These are phyloP conservation scores for Salvia miltiorrhiza DNA, from an alignment of 257 asterid genomes.

Conservation along the genomic window DNA sequence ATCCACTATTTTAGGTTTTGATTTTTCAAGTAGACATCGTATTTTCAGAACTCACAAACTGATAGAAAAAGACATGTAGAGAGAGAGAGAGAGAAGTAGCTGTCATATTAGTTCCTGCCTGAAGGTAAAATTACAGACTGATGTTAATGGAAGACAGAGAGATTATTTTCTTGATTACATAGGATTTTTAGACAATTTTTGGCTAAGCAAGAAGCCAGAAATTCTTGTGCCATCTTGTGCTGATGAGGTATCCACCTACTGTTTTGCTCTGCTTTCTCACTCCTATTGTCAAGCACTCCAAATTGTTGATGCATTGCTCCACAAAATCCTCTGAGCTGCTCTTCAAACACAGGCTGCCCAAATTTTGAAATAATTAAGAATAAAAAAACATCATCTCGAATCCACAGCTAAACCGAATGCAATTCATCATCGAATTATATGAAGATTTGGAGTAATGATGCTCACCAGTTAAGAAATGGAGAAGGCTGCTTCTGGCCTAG, in stretches of 20 bases:
- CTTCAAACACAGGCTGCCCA: slow-evolving; percentile 53
- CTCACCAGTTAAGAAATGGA: slow-evolving; percentile 51
- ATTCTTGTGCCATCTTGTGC: slow-evolving; percentile 91
- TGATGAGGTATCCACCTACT: slow-evolving; percentile 85
- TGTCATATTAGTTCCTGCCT: slow-evolving; percentile 8
- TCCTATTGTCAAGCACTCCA: slow-evolving; percentile 89
- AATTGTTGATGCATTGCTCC: slow-evolving; percentile 57
- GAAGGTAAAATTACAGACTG: slow-evolving; percentile 2
- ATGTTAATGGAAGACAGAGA: slow-evolving; percentile 6
- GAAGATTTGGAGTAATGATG: background rate
- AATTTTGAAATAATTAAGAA: background rate
- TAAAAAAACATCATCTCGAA: background rate
- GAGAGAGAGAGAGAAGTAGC: background rate
- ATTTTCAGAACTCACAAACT: background rate
- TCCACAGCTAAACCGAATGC: too few relatives aligned
- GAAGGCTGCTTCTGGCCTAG: slow-evolving; percentile 75
- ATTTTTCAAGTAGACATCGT: too few relatives aligned
- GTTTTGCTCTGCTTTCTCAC: slow-evolving; percentile 78
- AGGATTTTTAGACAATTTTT: background rate
- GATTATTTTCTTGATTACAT: slow-evolving; percentile 16
- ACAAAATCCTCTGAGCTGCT: slow-evolving; percentile 70
- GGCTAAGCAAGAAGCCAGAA: slow-evolving; percentile 92
- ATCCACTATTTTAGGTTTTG: too few relatives aligned
- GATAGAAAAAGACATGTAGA: background rate
- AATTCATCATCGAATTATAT: too few relatives aligned